These are phyloP conservation scores for Termitomyces sp. DNA, from an alignment of 768 basidiomycete genomes.

Conservation along the genomic window DNA sequence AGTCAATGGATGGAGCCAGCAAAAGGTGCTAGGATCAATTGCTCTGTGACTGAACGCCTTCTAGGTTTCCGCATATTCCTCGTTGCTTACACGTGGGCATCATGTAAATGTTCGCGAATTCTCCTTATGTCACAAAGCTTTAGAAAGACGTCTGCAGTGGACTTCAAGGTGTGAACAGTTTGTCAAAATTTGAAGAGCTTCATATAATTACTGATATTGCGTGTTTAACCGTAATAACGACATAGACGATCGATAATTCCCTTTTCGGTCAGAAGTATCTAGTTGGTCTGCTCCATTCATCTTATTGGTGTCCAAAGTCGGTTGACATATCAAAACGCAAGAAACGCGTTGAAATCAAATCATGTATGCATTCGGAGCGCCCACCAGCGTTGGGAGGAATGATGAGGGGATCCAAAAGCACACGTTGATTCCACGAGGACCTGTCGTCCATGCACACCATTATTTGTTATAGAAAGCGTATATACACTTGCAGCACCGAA, in stretches of 20 bases:
- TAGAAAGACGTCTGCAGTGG: not conserved
- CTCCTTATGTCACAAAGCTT: not conserved
- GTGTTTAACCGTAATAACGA: not conserved
- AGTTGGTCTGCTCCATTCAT: not conserved
- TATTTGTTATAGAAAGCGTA: no score
- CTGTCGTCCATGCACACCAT: not conserved
- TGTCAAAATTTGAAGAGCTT: not conserved
- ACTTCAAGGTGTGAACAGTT: no score
- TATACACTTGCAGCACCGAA: not conserved
- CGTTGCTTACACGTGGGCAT: not conserved
- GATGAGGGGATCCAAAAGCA: not conserved
- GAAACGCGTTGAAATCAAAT: conserved; percentile 3
- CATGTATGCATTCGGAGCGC: not conserved
- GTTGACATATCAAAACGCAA: not conserved
- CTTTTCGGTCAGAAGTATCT: not conserved
- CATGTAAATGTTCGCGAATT: not conserved
- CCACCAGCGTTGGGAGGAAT: not conserved
- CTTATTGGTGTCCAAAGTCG: not conserved
- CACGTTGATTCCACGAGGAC: not conserved
- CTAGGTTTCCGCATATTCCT: not conserved
- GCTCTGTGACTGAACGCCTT: not conserved
- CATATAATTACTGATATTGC: no score
- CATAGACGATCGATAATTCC: not conserved
- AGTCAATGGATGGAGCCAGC: not conserved
- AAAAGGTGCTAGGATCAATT: not conserved